Evolutionary conservation across 495 filamentous ascomycete genomes (phyloP).

Genomic region (Niebla homalea): DNA sequence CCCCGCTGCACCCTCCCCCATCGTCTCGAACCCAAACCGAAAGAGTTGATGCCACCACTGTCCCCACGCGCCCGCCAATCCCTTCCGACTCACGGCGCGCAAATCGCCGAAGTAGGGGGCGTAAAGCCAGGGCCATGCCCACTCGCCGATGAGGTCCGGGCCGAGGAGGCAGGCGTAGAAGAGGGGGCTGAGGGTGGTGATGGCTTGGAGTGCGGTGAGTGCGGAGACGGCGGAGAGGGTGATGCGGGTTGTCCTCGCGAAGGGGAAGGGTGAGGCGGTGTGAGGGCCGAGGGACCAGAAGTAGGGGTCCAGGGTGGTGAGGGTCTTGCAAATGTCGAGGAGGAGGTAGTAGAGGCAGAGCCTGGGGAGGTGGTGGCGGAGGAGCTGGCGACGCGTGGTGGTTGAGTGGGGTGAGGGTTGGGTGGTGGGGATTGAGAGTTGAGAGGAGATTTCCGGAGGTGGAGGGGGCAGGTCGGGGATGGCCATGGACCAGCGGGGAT

Average conservation of each 20-base stretch:
- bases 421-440: conserved; percentile 21
- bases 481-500: conserved; percentile 68
- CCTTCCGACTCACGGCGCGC: conserved; percentile 43
- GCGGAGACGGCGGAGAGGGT: conserved; percentile 36
- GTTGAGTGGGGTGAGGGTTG: conserved; percentile 17
- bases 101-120: conserved; percentile 48
- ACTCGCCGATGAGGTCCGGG: conserved; percentile 30
- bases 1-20: conserved; percentile 10
- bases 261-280: conserved; percentile 30
- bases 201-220: conserved; percentile 37
- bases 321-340: conserved; percentile 51
- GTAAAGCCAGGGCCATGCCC: conserved; percentile 51
- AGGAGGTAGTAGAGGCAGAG: conserved; percentile 44
- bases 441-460: conserved; percentile 33
- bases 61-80: conserved; percentile 66
- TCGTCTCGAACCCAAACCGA: conserved; percentile 48
- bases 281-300: conserved; percentile 43
- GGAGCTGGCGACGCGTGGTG: conserved; percentile 28
- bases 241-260: conserved; percentile 25
- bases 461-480: conserved; percentile 45
- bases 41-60: conserved; percentile 86
- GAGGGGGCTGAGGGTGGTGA: conserved; percentile 42
- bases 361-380: conserved; percentile 31
- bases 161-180: conserved; percentile 44
- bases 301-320: conserved; percentile 63